A percentile compares a stretch with the other conserved stretches of the same genome.
Evolutionary conservation across 345 rosid genomes (phyloP).

Genomic region (Eucalyptus sp.): DNA sequence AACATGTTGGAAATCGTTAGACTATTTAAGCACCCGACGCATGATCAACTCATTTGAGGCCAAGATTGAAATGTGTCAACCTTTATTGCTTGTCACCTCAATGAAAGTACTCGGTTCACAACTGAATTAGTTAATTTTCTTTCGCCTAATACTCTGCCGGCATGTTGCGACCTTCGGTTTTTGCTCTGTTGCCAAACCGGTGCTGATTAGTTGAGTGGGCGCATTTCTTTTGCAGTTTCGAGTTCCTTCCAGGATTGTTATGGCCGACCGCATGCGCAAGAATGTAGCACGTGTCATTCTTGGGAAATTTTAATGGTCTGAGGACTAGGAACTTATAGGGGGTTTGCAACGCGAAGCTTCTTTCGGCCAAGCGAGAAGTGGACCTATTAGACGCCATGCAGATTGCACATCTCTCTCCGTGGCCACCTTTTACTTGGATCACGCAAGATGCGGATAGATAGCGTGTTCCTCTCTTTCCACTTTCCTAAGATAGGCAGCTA

Average conservation of each 20-base stretch:
- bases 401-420: background rate
- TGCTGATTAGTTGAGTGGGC: background rate
- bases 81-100: background rate
- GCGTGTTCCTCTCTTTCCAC: background rate
- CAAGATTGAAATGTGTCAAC: background rate
- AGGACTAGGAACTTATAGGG: background rate
- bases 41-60: background rate
- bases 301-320: background rate
- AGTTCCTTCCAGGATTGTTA: background rate
- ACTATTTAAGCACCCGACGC: background rate
- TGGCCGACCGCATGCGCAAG: background rate
- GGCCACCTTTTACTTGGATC: background rate
- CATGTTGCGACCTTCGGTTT: background rate
- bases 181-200: background rate
- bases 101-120: background rate
- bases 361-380: background rate
- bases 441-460: background rate
- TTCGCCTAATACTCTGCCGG: background rate
- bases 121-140: background rate
- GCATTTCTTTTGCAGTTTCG: background rate
- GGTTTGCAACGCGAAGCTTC: background rate
- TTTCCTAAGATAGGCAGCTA: background rate
- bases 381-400: background rate
- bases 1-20: background rate
- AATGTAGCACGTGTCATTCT: background rate